Conservation (phyloP, 1,284 basidiomycete genomes). For the Cutaneotrichosporon dermatis region DNA sequence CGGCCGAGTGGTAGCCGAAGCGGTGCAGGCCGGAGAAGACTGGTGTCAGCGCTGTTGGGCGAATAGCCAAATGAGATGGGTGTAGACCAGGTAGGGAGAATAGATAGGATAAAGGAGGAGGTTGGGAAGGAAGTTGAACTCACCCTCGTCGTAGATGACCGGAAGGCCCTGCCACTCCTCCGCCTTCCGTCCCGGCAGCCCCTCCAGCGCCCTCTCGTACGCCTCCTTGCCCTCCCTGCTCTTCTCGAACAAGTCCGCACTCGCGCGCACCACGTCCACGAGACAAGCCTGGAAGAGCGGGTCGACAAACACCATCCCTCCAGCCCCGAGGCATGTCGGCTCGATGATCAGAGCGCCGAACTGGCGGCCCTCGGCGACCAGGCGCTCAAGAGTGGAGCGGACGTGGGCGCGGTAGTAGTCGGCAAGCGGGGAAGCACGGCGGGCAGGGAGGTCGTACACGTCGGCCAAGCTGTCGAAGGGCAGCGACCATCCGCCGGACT, state of each 20-base stretch:
- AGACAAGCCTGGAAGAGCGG: conserved; percentile 90
- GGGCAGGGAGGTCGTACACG: conserved; percentile 67
- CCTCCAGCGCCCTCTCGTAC: not conserved
- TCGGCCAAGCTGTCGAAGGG: conserved; percentile 56
- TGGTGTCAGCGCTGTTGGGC: conserved; percentile 8
- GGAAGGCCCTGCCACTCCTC: conserved; percentile 66
- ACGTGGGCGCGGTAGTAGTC: conserved; percentile 64
- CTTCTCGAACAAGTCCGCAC: conserved; percentile 49
- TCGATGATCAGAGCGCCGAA: conserved; percentile 79
- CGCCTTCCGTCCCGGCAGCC: not conserved
- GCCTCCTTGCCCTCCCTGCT: not conserved
- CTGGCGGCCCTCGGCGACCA: conserved; percentile 50
- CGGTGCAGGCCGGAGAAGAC: conserved; percentile 91
- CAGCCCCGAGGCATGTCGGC: conserved; percentile 90
- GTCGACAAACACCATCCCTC: conserved; percentile 96
- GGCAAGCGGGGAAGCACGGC: conserved; percentile 63
- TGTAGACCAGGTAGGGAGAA: too few relatives aligned
- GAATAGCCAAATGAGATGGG: not conserved
- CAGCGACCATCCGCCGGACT: conserved; percentile 27
- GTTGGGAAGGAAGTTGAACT: conserved; percentile 1
- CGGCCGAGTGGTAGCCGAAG: conserved; percentile 66
- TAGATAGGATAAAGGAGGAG: too few relatives aligned
- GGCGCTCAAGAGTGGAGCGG: conserved; percentile 53
- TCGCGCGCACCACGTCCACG: conserved; percentile 70
- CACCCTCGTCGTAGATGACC: conserved; percentile 83